Base-by-base conservation (phyloP, 805 yeast species). In the Tetrapisispora phaffii region DNA sequence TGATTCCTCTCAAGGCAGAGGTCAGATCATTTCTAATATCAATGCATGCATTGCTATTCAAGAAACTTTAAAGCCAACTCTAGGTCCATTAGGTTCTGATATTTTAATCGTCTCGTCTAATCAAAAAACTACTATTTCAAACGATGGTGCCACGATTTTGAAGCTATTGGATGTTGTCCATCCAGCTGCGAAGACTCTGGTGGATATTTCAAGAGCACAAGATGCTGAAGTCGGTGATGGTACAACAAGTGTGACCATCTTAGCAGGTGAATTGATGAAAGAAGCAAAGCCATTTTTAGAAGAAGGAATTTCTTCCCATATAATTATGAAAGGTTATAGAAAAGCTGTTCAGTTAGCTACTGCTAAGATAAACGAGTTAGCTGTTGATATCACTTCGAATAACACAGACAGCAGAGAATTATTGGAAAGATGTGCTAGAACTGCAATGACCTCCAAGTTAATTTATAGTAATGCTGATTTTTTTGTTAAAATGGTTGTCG, bases 141-240 rank as follows among this genome's bases (percentile, higher is more conserved):
- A 93, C 65, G 98, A 93, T 63, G 98, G 98, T 54, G 98, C 98
- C 34, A 93, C 99, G 2, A 90, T 93, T 56, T 72, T 93, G 63
- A 86, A 83, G 62, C 73, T 93, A 46, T 69, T 93, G 53, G 98
- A 93, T 60, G 94, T 93, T 45, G 96, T 93, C 22, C 98, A 93
- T 59, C 98, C 99, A 9, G 98, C 99, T 10, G 98, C 98, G 12
- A 88, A 87, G 65, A 89, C 90, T 48, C 71, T 90, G 54, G 98
- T 90, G 44, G 95, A 90, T 62, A 85, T 90, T 47, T 85, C 96
- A 16, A 82, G 94, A 63, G 88, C 95, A 2, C 98, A 90, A 69
- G 98, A 90, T 63, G 95, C 94, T 48, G 97, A 90, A 66, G 96
- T 93, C 52, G 98, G 98, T 48, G 98, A 90, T 68, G 98, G 98